Percentiles rank a stretch among this genome's conserved stretches.
Conservation (phyloP, 495 filamentous ascomycete genomes). For the Aspergillus campestris region DNA sequence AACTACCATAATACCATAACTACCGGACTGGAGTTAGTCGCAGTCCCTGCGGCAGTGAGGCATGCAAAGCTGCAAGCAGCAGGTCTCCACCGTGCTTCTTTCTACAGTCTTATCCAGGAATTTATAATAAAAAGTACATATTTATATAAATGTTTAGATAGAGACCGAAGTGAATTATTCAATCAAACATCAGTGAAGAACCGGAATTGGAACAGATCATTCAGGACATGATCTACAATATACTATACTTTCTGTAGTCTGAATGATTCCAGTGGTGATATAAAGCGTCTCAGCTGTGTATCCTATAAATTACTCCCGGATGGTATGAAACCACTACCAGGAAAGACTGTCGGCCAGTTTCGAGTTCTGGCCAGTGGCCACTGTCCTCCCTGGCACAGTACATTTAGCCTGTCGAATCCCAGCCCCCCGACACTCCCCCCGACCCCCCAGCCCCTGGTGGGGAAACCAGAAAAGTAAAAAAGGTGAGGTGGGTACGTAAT, state of each 20-base stretch:
- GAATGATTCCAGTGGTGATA: no score
- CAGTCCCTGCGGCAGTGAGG: neutral
- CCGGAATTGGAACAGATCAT: neutral
- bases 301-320: neutral
- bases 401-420: neutral
- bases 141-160: no score
- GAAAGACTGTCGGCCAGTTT: slow-evolving; percentile 13
- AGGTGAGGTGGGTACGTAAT: slow-evolving; percentile 1
- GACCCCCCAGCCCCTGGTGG: neutral
- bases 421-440: no score
- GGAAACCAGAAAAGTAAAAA: neutral
- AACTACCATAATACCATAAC: no score
- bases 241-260: no score
- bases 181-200: neutral
- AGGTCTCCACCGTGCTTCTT: neutral
- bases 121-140: no score
- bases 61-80: neutral
- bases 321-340: slow-evolving; percentile 8
- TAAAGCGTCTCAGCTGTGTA: no score
- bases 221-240: no score
- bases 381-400: no score
- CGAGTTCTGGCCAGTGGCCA: slow-evolving; percentile 10
- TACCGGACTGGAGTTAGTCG: no score
- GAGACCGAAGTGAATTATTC: no score
- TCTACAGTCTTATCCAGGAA: no score